These are phyloP conservation scores for Aspergillus haitiensis DNA, from an alignment of 495 filamentous ascomycete species.

Conservation along the genomic window DNA sequence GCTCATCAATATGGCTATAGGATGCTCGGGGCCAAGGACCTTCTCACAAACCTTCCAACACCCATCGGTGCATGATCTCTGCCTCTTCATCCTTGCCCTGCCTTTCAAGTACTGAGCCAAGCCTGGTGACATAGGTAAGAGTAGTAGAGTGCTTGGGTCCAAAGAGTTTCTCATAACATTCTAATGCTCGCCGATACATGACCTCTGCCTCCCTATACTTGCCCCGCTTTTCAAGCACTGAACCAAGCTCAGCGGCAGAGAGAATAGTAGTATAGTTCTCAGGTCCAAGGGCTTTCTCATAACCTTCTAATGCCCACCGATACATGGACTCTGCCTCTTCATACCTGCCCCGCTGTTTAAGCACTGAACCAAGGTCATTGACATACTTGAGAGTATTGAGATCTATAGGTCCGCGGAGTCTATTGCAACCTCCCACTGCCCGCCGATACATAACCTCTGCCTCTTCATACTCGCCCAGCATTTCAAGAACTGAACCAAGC, in stretches of 20 bases:
- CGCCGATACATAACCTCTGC: background rate
- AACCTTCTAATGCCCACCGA: background rate
- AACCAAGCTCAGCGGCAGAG: too few species aligned
- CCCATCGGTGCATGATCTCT: background rate
- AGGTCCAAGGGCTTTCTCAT: too few species aligned
- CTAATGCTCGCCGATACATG: background rate
- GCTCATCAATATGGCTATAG: too few species aligned
- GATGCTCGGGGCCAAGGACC: too few species aligned
- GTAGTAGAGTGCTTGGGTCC: background rate
- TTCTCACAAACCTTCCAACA: too few species aligned
- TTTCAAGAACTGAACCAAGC: background rate
- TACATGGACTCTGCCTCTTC: background rate
- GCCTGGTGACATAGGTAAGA: background rate
- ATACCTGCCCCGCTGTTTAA: background rate
- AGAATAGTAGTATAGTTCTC: too few species aligned
- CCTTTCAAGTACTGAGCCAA: background rate
- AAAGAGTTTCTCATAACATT: background rate
- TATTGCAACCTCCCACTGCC: background rate
- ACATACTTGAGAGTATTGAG: background rate
- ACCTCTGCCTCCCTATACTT: conserved; percentile 2
- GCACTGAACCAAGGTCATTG: background rate
- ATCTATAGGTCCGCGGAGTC: background rate
- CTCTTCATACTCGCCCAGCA: background rate
- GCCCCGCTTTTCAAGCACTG: background rate
- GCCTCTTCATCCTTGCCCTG: background rate